Evolutionary conservation across 345 rosid genomes (phyloP), one percentile per base, ranked within the genome.

Genomic region (Citrus glauca): DNA sequence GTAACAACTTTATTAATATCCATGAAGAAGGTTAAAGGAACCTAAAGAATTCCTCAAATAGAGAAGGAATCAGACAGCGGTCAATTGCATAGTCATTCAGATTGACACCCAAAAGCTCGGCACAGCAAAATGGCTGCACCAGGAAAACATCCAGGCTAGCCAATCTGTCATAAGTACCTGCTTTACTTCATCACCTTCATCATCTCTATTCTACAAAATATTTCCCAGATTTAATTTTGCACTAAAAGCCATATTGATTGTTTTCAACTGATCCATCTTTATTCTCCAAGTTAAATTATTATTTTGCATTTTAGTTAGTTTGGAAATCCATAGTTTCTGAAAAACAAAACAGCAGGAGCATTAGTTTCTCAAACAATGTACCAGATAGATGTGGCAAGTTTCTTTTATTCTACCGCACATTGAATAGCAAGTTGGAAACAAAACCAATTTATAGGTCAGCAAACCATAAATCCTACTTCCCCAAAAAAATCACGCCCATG

Each of bases 151-250:
- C 85, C 37, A 48, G 80, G 86, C 50, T 75, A 76, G 65, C 69
- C 76, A 70, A 75, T 74, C 82, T 42, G 81, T 86, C 88, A 76
- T 85, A 89, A 86, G 89, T 87, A 88, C 86, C 89, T 81, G 86
- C 77, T 79, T 72, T 53, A 65, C 9, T 76, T 88, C 87, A 83
- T 83, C 89, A 84, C 74, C 4, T 81, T 81, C 89, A 57, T 66
- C 75, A 72, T 76, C 89, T 83, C 85, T 78, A 82, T 84, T 82
- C 74, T 22, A 69, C 17, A 76, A 45, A 37, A 64, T 20, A 25
- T 37, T 42, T 30, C 60, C 33, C 33, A 32, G 30, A 28, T 50
- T 27, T 59, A 16, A 48, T 48, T 45, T 40, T 32, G 50, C 16
- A 24, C 20, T n/a, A 48, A 72, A 65, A 37, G 27, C 24, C 14